phyloP scores from a whole-genome alignment of 768 basidiomycete species.

The Boletus speciosus region DNA sequence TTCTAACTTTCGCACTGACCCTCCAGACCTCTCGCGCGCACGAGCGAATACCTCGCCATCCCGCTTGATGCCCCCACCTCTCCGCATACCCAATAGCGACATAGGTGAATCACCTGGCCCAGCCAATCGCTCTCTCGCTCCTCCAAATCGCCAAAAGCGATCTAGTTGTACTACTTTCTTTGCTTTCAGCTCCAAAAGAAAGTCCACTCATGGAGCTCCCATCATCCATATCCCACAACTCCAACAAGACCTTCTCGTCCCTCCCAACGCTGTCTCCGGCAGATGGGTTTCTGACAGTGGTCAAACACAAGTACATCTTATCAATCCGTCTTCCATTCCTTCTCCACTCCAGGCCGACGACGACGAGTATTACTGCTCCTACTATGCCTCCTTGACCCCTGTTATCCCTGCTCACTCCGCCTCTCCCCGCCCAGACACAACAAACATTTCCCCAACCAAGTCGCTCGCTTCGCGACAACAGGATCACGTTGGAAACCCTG shows the following conservation, averaged over 20 bases:
- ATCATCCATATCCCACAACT: conserved; percentile 11
- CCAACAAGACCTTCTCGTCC: conserved; percentile 6
- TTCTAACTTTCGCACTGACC: not conserved
- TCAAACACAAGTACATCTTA: conserved; percentile 6
- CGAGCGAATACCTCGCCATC: conserved; percentile 30
- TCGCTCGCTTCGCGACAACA: conserved; percentile 18
- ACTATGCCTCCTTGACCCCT: conserved; percentile 41
- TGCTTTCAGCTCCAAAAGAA: conserved; percentile 27
- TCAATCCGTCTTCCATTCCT: conserved; percentile 12
- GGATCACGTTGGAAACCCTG: conserved; percentile 12
- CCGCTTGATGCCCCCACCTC: conserved; percentile 38
- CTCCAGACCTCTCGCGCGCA: conserved; percentile 11
- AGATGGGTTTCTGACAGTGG: conserved; percentile 16
- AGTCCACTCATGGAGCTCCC: conserved; percentile 19
- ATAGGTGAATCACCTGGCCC: conserved; percentile 61
- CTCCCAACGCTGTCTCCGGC: conserved; percentile 11
- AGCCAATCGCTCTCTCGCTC: conserved; percentile 15
- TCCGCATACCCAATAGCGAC: conserved; percentile 50
- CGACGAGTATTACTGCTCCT: conserved; percentile 51
- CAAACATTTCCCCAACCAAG: conserved; percentile 13
- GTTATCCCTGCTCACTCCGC: conserved; percentile 2
- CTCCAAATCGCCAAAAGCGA: conserved; percentile 34
- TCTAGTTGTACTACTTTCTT: conserved; percentile 38
- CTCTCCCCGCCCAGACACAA: conserved; percentile 14
- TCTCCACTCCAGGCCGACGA: conserved; percentile 30